Percentiles rank a stretch among this genome's conserved stretches.
Conservation (phyloP, 371 early-diverging fungal species). For the Blakeslea trispora region DNA sequence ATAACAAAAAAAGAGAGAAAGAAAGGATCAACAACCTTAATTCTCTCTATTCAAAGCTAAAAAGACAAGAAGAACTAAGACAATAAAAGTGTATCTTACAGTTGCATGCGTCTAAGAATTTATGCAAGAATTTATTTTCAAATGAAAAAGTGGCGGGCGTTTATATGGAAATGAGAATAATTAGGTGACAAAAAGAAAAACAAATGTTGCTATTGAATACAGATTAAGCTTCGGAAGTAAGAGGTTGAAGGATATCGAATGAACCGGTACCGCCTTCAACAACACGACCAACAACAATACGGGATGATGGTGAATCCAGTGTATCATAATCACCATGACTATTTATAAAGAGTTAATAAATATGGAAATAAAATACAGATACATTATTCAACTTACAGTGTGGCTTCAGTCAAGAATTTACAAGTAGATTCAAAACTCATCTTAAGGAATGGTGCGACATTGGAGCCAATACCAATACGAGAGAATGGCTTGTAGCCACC, state of each 20-base stretch:
- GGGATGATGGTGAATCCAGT: slow-evolving; percentile 87
- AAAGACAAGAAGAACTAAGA: too few relatives aligned
- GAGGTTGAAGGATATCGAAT: slow-evolving; percentile 83
- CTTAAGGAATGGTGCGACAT: slow-evolving; percentile 92
- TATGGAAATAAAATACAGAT: background rate
- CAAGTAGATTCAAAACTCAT: slow-evolving; percentile 98
- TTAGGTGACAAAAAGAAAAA: slow-evolving; percentile 6
- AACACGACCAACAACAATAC: slow-evolving; percentile 93
- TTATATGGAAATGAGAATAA: slow-evolving; percentile 5
- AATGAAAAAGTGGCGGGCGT: slow-evolving; percentile 3
- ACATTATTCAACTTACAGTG: slow-evolving; percentile 57
- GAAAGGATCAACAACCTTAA: too few relatives aligned
- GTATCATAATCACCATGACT: slow-evolving; percentile 86
- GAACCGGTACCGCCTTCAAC: slow-evolving; percentile 95
- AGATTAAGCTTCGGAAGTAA: slow-evolving; percentile 27
- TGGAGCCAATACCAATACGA: slow-evolving; percentile 91
- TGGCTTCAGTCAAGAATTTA: slow-evolving; percentile 90
- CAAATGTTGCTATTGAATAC: background rate
- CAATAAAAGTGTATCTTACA: background rate
- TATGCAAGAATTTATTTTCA: background rate
- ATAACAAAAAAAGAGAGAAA: too few relatives aligned
- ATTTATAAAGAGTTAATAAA: slow-evolving; percentile 11
- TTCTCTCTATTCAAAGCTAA: too few relatives aligned
- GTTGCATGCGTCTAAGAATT: background rate
- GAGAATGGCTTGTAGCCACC: slow-evolving; percentile 98